Evolutionary conservation across 805 yeast species (phyloP).

Genomic region (Metschnikowia kunwiensis): DNA sequence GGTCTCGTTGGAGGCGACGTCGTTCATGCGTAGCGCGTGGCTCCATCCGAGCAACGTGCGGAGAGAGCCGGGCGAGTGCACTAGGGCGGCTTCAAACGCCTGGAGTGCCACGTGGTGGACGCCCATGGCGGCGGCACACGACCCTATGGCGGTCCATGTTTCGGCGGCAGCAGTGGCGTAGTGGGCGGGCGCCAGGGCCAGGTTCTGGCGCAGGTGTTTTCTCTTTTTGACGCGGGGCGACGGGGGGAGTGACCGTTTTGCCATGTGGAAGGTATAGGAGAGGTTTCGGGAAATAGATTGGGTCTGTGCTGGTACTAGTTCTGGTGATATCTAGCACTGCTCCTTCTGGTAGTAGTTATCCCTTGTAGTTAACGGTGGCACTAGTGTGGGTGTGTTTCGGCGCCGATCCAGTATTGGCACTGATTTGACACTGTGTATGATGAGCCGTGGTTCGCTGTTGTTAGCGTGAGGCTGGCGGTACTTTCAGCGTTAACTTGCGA

Average conservation of each 20-base stretch:
- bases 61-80: slow-evolving; percentile 38
- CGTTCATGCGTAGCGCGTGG: slow-evolving; percentile 39
- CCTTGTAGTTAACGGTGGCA: no score
- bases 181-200: slow-evolving; percentile 2
- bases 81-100: slow-evolving; percentile 43
- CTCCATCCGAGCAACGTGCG: slow-evolving; percentile 44
- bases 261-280: slow-evolving; percentile 8
- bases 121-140: slow-evolving; percentile 44
- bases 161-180: slow-evolving; percentile 24
- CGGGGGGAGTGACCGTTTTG: slow-evolving; percentile 13
- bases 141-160: slow-evolving; percentile 48
- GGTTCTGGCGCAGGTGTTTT: slow-evolving; percentile 7
- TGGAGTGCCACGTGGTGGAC: slow-evolving; percentile 38
- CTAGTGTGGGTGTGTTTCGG: no score
- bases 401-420: no score
- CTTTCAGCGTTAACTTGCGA: no score
- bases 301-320: no score
- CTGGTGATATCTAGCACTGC: no score
- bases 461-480: no score
- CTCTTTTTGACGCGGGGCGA: slow-evolving; percentile 15
- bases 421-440: no score
- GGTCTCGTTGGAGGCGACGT: slow-evolving; percentile 35
- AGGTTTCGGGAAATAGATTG: no score
- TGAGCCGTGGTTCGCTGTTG: no score
- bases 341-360: no score